These are phyloP conservation scores for Cystobasidium slooffiae DNA, from an alignment of 1,284 basidiomycete species.

Conservation along the genomic window DNA sequence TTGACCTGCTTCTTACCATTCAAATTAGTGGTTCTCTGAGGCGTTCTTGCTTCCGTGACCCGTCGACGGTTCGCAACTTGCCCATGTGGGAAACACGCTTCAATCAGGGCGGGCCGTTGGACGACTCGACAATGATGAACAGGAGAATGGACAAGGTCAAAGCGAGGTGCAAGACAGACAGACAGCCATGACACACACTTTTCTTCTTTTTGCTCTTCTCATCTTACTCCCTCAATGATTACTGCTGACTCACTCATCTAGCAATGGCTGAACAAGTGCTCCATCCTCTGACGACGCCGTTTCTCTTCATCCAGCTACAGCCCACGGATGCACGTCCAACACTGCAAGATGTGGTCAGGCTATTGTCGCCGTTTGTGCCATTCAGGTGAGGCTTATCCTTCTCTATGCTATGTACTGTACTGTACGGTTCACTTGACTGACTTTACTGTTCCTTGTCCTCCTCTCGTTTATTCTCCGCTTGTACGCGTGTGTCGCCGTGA, in stretches of 20 bases:
- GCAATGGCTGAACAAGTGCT: not conserved
- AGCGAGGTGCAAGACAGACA: too few relatives aligned
- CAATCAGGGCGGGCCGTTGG: too few relatives aligned
- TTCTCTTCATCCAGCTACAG: slow-evolving; percentile 17
- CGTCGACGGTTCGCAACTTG: too few relatives aligned
- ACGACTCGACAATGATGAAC: too few relatives aligned
- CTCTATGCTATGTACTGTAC: not conserved
- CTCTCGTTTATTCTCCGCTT: not conserved
- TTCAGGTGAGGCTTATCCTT: not conserved
- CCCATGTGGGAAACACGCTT: too few relatives aligned
- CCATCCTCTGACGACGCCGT: not conserved
- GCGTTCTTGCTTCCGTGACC: not conserved
- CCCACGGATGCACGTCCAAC: slow-evolving; percentile 7
- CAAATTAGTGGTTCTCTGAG: not conserved
- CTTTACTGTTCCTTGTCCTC: not conserved
- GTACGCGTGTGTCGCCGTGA: not conserved
- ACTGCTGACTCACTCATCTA: not conserved
- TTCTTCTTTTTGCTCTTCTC: too few relatives aligned
- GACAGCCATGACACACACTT: too few relatives aligned
- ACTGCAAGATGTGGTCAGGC: not conserved
- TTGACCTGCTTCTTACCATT: slow-evolving; percentile 1
- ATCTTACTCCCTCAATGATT: not conserved
- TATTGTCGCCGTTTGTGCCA: not conserved
- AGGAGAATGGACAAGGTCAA: too few relatives aligned
- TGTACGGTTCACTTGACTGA: not conserved